Percentiles rank a stretch among this genome's conserved stretches.
Evolutionary conservation across 345 rosid genomes (phyloP).

Genomic region (Rhodomyrtus tomentosa): DNA sequence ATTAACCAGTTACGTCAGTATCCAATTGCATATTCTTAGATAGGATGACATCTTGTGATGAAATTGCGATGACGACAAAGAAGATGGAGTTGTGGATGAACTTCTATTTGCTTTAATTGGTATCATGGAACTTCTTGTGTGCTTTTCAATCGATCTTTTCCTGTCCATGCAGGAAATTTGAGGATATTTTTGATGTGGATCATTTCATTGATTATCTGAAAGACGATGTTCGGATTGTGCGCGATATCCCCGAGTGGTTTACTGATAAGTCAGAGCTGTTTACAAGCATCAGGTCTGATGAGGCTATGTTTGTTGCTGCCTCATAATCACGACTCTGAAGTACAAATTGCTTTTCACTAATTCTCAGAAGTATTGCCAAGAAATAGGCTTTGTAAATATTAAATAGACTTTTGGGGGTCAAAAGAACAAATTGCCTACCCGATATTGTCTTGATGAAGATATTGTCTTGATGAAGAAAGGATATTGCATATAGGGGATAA

Average conservation of each 20-base stretch:
- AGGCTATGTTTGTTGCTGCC: neutral
- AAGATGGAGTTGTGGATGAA: neutral
- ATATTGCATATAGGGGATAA: neutral
- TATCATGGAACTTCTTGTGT: neutral
- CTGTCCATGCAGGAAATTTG: slow-evolving; percentile 69
- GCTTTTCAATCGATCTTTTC: neutral
- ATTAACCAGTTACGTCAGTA: neutral
- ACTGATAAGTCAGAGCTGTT: slow-evolving; percentile 90
- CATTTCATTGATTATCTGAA: slow-evolving; percentile 96
- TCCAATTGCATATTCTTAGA: neutral
- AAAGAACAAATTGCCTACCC: neutral
- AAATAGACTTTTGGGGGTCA: neutral
- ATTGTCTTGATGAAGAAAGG: neutral
- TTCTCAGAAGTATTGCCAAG: neutral
- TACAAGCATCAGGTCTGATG: slow-evolving; percentile 70
- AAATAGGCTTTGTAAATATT: neutral
- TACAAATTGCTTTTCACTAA: neutral
- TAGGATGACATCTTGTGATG: neutral
- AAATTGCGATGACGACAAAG: neutral
- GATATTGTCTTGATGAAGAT: neutral
- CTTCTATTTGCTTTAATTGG: neutral
- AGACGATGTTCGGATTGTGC: slow-evolving; percentile 80
- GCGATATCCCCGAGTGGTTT: slow-evolving; percentile 97
- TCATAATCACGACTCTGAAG: neutral
- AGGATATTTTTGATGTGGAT: slow-evolving; percentile 93